Conservation (phyloP, 371 early-diverging fungal species). For the Rhizopus delemar region DNA sequence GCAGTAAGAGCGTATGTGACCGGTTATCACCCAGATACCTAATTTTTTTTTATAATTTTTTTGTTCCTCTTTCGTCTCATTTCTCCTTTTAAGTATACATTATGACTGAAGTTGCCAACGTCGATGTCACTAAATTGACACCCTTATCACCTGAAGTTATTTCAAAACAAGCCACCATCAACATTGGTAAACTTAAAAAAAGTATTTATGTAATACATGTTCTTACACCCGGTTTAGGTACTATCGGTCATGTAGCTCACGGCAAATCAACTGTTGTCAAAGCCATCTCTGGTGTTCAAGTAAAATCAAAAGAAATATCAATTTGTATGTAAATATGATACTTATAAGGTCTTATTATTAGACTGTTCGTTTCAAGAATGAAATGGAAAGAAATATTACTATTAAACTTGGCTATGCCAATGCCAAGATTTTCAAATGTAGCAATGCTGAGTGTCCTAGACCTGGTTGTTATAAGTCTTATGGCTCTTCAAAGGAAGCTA, state of each 20-base stretch:
- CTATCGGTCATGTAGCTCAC: conserved; percentile 99
- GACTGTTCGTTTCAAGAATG: conserved; percentile 99
- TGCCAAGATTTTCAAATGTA: conserved; percentile 99
- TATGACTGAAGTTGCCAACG: conserved; percentile 28
- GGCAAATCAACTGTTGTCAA: conserved; percentile 99
- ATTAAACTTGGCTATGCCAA: conserved; percentile 99
- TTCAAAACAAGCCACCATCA: conserved; percentile 97
- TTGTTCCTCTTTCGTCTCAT: background rate
- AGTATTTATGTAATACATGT: too few species aligned
- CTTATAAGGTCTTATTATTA: conserved; percentile 15
- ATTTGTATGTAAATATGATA: background rate
- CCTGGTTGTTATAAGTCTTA: conserved; percentile 96
- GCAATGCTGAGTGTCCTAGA: conserved; percentile 88
- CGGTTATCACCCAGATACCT: too few species aligned
- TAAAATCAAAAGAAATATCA: conserved; percentile 23
- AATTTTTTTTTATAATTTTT: too few species aligned
- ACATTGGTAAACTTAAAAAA: conserved; percentile 78
- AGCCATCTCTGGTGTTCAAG: conserved; percentile 98
- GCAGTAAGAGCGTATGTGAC: background rate
- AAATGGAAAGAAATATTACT: conserved; percentile 99
- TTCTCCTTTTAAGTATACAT: background rate
- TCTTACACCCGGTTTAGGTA: conserved; percentile 60
- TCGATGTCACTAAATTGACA: conserved; percentile 61
- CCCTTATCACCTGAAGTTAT: conserved; percentile 93
- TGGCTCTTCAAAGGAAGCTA: conserved; percentile 83